These are phyloP conservation scores for Suillus bovinus DNA, from an alignment of 768 basidiomycete species.

Conservation along the genomic window DNA sequence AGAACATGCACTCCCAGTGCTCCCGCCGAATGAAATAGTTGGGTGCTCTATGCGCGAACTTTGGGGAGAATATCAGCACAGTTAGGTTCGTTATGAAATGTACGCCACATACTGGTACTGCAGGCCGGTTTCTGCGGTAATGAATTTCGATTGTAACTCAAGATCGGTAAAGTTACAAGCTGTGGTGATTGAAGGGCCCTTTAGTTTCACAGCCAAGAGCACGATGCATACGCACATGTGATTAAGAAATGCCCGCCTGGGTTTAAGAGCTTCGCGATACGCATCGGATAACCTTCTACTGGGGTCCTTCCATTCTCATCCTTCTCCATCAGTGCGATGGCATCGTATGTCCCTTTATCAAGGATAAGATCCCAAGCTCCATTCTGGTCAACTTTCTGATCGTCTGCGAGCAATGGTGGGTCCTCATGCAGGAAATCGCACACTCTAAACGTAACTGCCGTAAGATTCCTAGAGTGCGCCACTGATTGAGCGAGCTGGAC, in stretches of 20 bases:
- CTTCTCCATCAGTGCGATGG: slow-evolving; percentile 71
- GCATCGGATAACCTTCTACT: slow-evolving; percentile 57
- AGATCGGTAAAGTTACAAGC: slow-evolving; percentile 88
- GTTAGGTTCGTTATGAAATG: background rate
- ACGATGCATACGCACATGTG: slow-evolving; percentile 58
- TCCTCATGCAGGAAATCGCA: slow-evolving; percentile 68
- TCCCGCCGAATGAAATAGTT: slow-evolving; percentile 78
- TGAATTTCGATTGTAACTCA: slow-evolving; percentile 61
- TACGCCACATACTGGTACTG: slow-evolving; percentile 57
- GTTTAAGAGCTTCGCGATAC: slow-evolving; percentile 56
- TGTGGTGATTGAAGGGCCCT: slow-evolving; percentile 19
- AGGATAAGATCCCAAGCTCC: slow-evolving; percentile 69
- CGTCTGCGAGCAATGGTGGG: slow-evolving; percentile 35
- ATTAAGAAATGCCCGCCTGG: slow-evolving; percentile 74
- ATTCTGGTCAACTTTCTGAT: slow-evolving; percentile 12
- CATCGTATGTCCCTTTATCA: slow-evolving; percentile 91
- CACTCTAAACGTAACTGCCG: slow-evolving; percentile 51
- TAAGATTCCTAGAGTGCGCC: slow-evolving; percentile 41
- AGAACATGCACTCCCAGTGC: slow-evolving; percentile 65
- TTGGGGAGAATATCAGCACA: slow-evolving; percentile 6
- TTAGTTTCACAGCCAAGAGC: background rate
- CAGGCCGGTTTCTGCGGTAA: slow-evolving; percentile 47
- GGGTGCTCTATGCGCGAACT: slow-evolving; percentile 76
- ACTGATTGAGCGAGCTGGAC: slow-evolving; percentile 62
- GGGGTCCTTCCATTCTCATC: slow-evolving; percentile 54